phyloP scores from a whole-genome alignment of 2,329 filamentous ascomycete species.

The Cladosporium phlei region DNA sequence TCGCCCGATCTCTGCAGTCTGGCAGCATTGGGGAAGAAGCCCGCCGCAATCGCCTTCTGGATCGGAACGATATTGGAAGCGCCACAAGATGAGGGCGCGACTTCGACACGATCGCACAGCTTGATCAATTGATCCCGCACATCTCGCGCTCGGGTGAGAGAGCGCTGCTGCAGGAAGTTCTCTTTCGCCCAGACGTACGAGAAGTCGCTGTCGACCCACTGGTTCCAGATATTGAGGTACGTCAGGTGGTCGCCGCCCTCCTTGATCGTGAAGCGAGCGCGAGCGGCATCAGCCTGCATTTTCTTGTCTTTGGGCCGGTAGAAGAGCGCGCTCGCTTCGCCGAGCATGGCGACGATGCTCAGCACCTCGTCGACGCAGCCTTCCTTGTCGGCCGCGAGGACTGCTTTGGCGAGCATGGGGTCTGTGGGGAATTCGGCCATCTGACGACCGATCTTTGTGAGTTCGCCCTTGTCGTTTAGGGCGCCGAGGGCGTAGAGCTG shows the following conservation, averaged over 20 bases:
- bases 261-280: slow-evolving; percentile 80
- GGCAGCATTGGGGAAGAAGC: slow-evolving; percentile 92
- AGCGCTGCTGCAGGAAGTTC: slow-evolving; percentile 89
- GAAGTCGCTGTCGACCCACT: slow-evolving; percentile 92
- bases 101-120: slow-evolving; percentile 88
- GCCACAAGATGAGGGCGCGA: slow-evolving; percentile 64
- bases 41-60: slow-evolving; percentile 80
- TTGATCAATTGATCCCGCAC: slow-evolving; percentile 89
- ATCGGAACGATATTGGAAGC: slow-evolving; percentile 70
- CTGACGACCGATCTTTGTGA: slow-evolving; percentile 86
- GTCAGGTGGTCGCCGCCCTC: slow-evolving; percentile 88
- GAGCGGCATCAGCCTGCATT: slow-evolving; percentile 86
- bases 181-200: slow-evolving; percentile 81
- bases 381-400: slow-evolving; percentile 82
- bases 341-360: slow-evolving; percentile 89
- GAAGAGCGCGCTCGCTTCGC: slow-evolving; percentile 83
- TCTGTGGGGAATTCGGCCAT: slow-evolving; percentile 96
- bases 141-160: slow-evolving; percentile 81
- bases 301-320: slow-evolving; percentile 97
- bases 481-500: slow-evolving; percentile 87
- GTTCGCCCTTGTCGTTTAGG: slow-evolving; percentile 78
- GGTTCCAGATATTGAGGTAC: slow-evolving; percentile 87
- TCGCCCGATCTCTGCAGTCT: slow-evolving; percentile 77
- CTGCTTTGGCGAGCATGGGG: slow-evolving; percentile 82
- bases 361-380: slow-evolving; percentile 92